Percentiles rank a stretch among this genome's conserved stretches.
These are phyloP conservation scores for Bruguiera sexangula DNA, from an alignment of 345 rosid species.

Conservation along the genomic window DNA sequence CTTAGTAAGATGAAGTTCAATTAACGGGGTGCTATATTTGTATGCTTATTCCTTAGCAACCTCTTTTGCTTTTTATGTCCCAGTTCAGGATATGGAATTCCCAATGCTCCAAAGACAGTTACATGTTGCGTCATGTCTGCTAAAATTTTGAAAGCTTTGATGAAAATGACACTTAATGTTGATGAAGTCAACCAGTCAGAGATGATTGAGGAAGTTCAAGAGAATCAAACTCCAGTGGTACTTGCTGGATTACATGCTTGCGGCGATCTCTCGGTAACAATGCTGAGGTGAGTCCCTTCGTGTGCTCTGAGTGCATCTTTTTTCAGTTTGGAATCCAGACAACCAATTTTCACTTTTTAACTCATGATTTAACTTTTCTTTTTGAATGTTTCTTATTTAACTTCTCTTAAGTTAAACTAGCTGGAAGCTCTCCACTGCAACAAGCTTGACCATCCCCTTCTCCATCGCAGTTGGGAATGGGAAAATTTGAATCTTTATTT, in stretches of 20 bases:
- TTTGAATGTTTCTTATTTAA: background rate
- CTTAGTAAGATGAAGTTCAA: background rate
- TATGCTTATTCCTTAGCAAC: constrained; percentile 25
- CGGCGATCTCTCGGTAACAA: constrained; percentile 90
- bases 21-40: constrained; percentile 5
- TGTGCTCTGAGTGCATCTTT: constrained; percentile 1
- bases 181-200: constrained; percentile 30
- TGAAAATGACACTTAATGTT: constrained; percentile 26
- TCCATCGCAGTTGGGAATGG: too few relatives aligned
- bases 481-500: too few relatives aligned
- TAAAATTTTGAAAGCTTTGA: constrained; percentile 60
- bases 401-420: background rate
- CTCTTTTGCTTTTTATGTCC: constrained; percentile 23
- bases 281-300: constrained; percentile 63
- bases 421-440: background rate
- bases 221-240: constrained; percentile 44
- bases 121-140: constrained; percentile 65
- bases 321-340: background rate
- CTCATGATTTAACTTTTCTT: background rate
- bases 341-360: background rate
- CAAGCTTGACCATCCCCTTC: background rate
- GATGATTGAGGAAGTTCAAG: constrained; percentile 26
- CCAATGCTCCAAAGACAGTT: constrained; percentile 60
- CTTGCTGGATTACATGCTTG: constrained; percentile 98
- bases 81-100: constrained; percentile 61